phyloP scores from a whole-genome alignment of 257 asterid species.

The Cruciata laevipes region DNA sequence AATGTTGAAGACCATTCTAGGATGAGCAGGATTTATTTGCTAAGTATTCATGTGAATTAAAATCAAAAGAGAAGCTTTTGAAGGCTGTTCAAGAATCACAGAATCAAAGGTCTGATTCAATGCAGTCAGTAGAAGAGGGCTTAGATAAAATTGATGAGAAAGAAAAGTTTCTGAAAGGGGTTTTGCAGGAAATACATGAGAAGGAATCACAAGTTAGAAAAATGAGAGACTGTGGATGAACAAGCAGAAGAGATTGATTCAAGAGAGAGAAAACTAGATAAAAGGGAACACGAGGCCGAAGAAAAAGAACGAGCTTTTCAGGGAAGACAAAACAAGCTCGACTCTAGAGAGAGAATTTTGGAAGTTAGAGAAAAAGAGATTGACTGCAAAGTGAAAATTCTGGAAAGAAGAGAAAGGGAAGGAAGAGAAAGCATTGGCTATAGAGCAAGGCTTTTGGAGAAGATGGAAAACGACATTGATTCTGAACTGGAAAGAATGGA shows the following conservation, averaged over 20 bases:
- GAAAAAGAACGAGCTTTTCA: background rate
- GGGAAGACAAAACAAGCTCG: too few relatives aligned
- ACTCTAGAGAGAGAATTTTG: too few relatives aligned
- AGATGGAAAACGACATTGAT: background rate
- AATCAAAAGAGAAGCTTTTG: too few relatives aligned
- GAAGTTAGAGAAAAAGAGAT: too few relatives aligned
- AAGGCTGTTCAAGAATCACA: too few relatives aligned
- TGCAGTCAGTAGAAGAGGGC: too few relatives aligned
- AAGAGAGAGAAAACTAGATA: background rate
- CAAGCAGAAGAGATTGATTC: background rate
- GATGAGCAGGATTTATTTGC: too few relatives aligned
- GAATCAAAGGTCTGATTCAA: too few relatives aligned
- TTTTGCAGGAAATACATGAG: conserved; percentile 11
- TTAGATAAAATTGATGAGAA: too few relatives aligned
- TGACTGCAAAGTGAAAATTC: background rate
- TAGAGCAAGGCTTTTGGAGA: background rate
- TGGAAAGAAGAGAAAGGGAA: background rate
- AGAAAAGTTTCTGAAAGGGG: conserved; percentile 11
- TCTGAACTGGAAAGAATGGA: background rate
- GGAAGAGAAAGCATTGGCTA: too few relatives aligned
- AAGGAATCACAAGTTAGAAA: background rate
- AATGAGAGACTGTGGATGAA: conserved; percentile 11
- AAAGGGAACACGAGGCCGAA: background rate
- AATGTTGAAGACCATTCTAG: too few relatives aligned
- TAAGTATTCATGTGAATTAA: too few relatives aligned